Evolutionary conservation across 179 eudicot genomes (phyloP), one percentile per base, ranked within the genome.

Genomic region (Pouteria campechiana): DNA sequence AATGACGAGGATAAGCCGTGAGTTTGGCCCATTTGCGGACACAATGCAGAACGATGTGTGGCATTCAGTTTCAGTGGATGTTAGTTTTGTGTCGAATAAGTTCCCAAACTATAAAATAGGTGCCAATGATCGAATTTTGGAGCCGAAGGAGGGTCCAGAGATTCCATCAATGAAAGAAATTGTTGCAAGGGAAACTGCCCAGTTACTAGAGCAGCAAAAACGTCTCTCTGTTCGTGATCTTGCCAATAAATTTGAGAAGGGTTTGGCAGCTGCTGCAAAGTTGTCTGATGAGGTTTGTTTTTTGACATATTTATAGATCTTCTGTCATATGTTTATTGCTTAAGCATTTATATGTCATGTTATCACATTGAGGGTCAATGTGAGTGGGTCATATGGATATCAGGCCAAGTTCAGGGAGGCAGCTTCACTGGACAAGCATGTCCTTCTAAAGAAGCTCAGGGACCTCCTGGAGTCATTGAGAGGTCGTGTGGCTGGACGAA

Each of bases 221-320:
- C 93, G 97, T 23, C 54, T 85, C 13, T 84, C 97, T 1, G 97
- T 89, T 60, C 93, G 97, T 16, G 97, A 85, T 59, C 83, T 89
- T 45, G 97, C 95, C 5, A 78, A 67, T 48, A 89, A 89, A 70
- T 89, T 89, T 41, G 97, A 89, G 65, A 85, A 72, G 77, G 90
- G 90, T 11, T 63, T 89, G 55, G 85, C 97, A 6, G 89, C 95
- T 27, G 93, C 95, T 12, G 95, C 89, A 17, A 89, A 85, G 60
- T 68, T 89, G 62, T 86, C 96, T 14, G 92, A 72, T 54, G 98
- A 90, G 99, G 98, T 90, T 32, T 27, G 35, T 7, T 11, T 49
- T 28, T 25, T 11, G 14, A 31, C 31, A 43, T 34, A 41, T 42
- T 17, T 2, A 22, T 18, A 13, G 9, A 30, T 27, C 38, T 14